These are phyloP conservation scores for Annulohypoxylon truncatum DNA, from an alignment of 2,329 filamentous ascomycete genomes.

Conservation along the genomic window DNA sequence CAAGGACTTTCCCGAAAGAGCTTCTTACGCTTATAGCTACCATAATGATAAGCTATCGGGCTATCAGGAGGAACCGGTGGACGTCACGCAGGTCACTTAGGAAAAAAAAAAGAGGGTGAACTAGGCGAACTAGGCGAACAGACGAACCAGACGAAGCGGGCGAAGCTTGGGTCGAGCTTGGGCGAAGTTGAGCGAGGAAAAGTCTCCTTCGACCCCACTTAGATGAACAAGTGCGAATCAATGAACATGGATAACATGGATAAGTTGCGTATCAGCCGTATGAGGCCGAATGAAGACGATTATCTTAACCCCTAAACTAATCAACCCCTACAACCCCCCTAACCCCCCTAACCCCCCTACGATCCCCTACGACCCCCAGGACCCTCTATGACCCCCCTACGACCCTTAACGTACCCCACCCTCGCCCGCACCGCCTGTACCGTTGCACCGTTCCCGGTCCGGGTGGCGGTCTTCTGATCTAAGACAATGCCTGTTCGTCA, in stretches of 20 bases:
- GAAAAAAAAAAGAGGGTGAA: conserved; percentile 26
- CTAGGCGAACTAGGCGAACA: not conserved
- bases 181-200: conserved; percentile 1
- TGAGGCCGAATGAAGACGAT: conserved; percentile 23
- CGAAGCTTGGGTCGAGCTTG: not conserved
- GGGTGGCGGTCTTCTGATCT: conserved; percentile 40
- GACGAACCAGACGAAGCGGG: not conserved
- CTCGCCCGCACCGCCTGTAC: conserved; percentile 38
- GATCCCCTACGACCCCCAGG: not conserved
- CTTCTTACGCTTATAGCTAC: conserved; percentile 41
- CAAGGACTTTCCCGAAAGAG: conserved; percentile 48
- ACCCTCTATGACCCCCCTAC: not conserved
- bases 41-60: conserved; percentile 35
- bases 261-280: not conserved
- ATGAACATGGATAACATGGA: not conserved
- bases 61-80: not conserved
- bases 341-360: not conserved
- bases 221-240: conserved; percentile 9
- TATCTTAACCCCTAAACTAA: conserved; percentile 10
- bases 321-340: not conserved
- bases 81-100: conserved; percentile 8
- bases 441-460: conserved; percentile 36
- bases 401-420: conserved; percentile 30
- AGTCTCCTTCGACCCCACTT: conserved; percentile 20
- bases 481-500: conserved; percentile 28